A percentile compares a stretch with the other conserved stretches of the same genome.
phyloP scores from a whole-genome alignment of 148 eudicot genomes.

The Spergularia bocconei region DNA sequence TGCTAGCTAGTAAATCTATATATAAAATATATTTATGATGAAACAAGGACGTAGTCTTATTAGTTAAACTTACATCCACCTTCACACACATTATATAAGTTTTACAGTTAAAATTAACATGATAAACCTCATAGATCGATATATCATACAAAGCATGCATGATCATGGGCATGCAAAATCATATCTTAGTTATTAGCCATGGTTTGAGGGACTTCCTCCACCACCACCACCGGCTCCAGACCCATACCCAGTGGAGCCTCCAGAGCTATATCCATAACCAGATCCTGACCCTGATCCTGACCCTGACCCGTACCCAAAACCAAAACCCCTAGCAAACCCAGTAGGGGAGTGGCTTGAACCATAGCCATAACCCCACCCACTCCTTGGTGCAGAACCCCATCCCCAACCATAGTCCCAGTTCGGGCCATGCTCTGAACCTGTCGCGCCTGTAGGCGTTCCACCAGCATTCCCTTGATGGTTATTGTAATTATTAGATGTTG shows the following conservation, averaged over 20 bases:
- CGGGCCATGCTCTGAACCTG: constrained; percentile 62
- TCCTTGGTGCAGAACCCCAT: constrained; percentile 60
- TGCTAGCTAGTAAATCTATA: background rate
- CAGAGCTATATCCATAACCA: constrained; percentile 46
- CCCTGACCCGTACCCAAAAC: constrained; percentile 61
- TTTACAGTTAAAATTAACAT: background rate
- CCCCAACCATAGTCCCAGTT: constrained; percentile 78
- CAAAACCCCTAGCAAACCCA: constrained; percentile 61
- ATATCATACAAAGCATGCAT: background rate
- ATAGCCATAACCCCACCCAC: constrained; percentile 74
- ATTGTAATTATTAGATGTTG: background rate
- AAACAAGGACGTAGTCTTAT: background rate
- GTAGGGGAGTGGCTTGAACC: constrained; percentile 59
- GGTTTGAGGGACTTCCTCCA: constrained; percentile 13
- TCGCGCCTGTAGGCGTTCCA: constrained; percentile 12
- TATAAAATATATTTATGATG: no score
- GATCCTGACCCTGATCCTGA: constrained; percentile 51
- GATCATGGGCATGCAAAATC: background rate
- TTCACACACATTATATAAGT: background rate
- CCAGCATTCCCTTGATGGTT: background rate
- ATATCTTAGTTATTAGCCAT: background rate
- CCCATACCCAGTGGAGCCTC: constrained; percentile 30
- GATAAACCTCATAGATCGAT: background rate
- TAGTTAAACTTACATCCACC: background rate
- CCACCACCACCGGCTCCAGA: constrained; percentile 30